Conservation (phyloP, 805 yeast genomes). For the Ogataea saltuana region DNA sequence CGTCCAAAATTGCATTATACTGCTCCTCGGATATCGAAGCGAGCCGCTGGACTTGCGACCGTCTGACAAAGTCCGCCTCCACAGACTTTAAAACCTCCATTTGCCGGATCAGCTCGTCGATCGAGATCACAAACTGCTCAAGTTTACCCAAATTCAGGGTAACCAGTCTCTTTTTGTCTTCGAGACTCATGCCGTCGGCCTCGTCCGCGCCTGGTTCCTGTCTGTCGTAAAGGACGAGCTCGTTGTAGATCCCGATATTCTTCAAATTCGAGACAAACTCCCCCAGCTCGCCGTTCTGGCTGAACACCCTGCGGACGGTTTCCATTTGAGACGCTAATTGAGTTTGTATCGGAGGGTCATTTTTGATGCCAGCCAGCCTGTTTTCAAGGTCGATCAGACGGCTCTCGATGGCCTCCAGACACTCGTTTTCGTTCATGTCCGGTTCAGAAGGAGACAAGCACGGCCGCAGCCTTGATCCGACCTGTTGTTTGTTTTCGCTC, state of each 20-base stretch:
- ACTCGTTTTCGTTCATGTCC: constrained; percentile 5
- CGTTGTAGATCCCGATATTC: constrained; percentile 11
- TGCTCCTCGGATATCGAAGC: constrained; percentile 6
- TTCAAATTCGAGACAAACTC: constrained; percentile 10
- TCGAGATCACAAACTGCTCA: constrained; percentile 6
- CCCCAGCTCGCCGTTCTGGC: constrained; percentile 10
- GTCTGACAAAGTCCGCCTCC: constrained; percentile 14
- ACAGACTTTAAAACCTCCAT: constrained; percentile 9
- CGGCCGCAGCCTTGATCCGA: not conserved
- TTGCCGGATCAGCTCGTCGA: constrained; percentile 17
- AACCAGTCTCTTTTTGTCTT: constrained; percentile 19
- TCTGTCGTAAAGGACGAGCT: constrained; percentile 1
- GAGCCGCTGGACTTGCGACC: constrained; percentile 10
- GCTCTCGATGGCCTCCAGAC: constrained; percentile 13
- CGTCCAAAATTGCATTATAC: constrained; percentile 9
- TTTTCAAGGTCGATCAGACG: constrained; percentile 20
- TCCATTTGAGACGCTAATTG: constrained; percentile 9
- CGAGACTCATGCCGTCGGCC: constrained; percentile 3
- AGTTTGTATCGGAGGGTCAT: constrained; percentile 4
- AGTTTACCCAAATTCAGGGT: constrained; percentile 13
- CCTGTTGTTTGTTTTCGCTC: not conserved
- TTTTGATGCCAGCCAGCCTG: constrained; percentile 9
- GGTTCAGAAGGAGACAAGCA: too few species aligned
- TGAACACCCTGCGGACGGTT: constrained; percentile 7
- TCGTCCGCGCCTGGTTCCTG: not conserved